These are phyloP conservation scores for Liriodendron chinense DNA, from an alignment of 164 flowering plant species.

Conservation along the genomic window DNA sequence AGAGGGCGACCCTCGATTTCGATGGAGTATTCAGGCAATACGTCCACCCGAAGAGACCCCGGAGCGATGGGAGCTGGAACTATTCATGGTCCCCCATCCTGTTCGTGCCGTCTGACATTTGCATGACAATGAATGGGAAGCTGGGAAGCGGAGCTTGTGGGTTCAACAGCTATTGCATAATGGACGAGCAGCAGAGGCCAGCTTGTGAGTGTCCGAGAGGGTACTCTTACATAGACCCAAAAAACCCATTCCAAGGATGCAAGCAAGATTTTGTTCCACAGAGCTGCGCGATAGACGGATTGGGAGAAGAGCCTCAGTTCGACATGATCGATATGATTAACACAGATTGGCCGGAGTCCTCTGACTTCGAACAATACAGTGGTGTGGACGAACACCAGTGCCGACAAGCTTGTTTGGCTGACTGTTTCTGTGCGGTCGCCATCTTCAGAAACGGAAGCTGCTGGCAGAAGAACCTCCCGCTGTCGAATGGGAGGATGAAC, in stretches of 20 bases:
- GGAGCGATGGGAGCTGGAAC: too few species aligned
- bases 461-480: conserved; percentile 21
- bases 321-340: neutral
- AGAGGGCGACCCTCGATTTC: too few species aligned
- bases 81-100: conserved; percentile 16
- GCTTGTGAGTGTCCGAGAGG: conserved; percentile 40
- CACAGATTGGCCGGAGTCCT: conserved; percentile 9
- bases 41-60: too few species aligned
- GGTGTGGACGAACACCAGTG: conserved; percentile 1
- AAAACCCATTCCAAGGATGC: conserved; percentile 30
- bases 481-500: conserved; percentile 15
- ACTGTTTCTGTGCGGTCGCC: conserved; percentile 23
- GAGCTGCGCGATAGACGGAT: conserved; percentile 22
- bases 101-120: conserved; percentile 16
- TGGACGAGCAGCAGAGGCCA: conserved; percentile 25
- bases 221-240: conserved; percentile 31
- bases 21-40: too few species aligned
- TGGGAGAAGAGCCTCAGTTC: neutral
- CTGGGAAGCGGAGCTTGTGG: conserved; percentile 42
- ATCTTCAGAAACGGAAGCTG: conserved; percentile 11
- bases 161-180: conserved; percentile 43
- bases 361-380: neutral
- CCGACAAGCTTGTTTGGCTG: conserved; percentile 14
- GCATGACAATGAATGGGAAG: neutral
- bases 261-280: conserved; percentile 16